These are phyloP conservation scores for Aspergillus carbonarius DNA, from an alignment of 2,329 filamentous ascomycete genomes.

Conservation along the genomic window DNA sequence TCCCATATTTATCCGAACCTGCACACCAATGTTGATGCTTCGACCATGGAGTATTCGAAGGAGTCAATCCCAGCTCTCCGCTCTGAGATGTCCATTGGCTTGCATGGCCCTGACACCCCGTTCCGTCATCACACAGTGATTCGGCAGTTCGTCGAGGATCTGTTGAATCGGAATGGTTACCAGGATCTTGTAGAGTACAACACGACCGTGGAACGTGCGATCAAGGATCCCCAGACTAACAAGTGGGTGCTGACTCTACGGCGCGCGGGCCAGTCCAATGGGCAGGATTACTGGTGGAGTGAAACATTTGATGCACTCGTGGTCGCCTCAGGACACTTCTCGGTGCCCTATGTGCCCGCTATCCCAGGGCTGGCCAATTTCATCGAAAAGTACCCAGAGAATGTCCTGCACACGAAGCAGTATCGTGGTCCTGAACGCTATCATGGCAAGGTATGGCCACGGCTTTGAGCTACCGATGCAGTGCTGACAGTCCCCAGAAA, in stretches of 20 bases:
- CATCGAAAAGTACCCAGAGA: conserved; percentile 37
- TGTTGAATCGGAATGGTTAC: conserved; percentile 57
- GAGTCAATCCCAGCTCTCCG: conserved; percentile 53
- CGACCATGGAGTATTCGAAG: conserved; percentile 61
- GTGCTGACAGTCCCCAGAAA: conserved; percentile 39
- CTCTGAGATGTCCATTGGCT: conserved; percentile 42
- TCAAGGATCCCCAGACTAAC: conserved; percentile 47
- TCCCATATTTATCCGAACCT: conserved; percentile 62
- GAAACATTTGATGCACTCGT: conserved; percentile 63
- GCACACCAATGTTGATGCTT: conserved; percentile 63
- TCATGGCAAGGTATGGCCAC: conserved; percentile 30
- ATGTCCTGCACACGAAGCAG: conserved; percentile 44
- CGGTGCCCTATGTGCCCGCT: conserved; percentile 53
- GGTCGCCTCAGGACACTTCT: conserved; percentile 62
- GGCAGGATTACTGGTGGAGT: conserved; percentile 60
- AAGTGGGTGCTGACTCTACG: conserved; percentile 58
- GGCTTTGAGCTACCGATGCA: too few species aligned
- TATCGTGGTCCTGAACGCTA: conserved; percentile 42
- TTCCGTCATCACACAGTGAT: conserved; percentile 63
- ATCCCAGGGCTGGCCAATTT: conserved; percentile 46
- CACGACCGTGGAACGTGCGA: conserved; percentile 61
- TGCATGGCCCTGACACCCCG: conserved; percentile 59
- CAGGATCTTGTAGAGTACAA: conserved; percentile 46
- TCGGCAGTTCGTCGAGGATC: conserved; percentile 55
- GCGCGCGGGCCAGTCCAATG: conserved; percentile 28